A percentile compares a stretch with the other conserved stretches of the same genome.
Evolutionary conservation across 495 filamentous ascomycete species (phyloP).

Genomic region (Aspergillus bridgeri): DNA sequence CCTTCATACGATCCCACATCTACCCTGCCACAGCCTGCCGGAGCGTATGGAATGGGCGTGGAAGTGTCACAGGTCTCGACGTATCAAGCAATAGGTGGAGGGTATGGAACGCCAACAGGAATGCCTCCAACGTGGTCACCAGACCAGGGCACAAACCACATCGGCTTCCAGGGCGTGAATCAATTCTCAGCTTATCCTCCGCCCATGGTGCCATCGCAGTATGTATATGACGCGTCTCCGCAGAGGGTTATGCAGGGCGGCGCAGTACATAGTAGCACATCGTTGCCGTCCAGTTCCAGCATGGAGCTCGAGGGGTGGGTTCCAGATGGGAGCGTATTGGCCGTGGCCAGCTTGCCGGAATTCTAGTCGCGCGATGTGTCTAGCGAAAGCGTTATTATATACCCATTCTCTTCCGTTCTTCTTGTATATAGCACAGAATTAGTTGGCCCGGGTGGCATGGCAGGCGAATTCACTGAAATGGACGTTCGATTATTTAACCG

Average conservation of each 20-base stretch:
- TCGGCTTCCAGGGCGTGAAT: constrained; percentile 2
- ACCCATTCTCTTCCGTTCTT: neutral
- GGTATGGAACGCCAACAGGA: constrained; percentile 12
- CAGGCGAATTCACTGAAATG: too few species aligned
- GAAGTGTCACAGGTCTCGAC: constrained; percentile 15
- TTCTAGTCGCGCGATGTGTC: constrained; percentile 13
- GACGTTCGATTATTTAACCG: too few species aligned
- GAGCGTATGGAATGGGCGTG: constrained; percentile 14
- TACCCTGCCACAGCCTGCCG: constrained; percentile 5
- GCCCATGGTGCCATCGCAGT: constrained; percentile 22
- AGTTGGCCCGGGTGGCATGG: neutral
- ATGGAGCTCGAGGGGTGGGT: constrained; percentile 41
- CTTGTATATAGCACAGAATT: neutral
- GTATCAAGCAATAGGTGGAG: constrained; percentile 27
- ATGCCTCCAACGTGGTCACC: constrained; percentile 12
- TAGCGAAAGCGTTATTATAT: neutral
- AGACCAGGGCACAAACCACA: constrained; percentile 5
- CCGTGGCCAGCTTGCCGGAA: constrained; percentile 33
- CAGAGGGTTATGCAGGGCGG: constrained; percentile 15
- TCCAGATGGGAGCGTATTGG: constrained; percentile 34
- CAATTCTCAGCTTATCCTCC: constrained; percentile 13
- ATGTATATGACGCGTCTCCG: constrained; percentile 26
- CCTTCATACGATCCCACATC: neutral
- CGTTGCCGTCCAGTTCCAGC: constrained; percentile 16
- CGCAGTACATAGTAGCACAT: constrained; percentile 5